Evolutionary conservation across 257 asterid species (phyloP).

Genomic region (Scutellaria baicalensis): DNA sequence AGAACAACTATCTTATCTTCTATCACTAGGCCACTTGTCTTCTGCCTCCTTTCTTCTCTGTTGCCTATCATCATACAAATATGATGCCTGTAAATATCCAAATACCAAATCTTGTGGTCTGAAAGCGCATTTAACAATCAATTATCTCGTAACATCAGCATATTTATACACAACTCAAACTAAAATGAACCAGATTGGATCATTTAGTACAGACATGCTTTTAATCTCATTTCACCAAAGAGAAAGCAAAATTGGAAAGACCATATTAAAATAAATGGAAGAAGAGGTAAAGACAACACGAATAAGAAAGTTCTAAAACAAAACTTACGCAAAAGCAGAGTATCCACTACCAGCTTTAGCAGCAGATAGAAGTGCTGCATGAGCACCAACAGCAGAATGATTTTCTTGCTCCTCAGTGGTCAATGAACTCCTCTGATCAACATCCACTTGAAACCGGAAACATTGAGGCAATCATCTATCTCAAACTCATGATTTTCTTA

Average conservation of each 20-base stretch:
- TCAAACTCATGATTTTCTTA: neutral
- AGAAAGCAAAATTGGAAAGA: neutral
- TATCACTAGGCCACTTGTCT: slow-evolving; percentile 45
- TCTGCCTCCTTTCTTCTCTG: slow-evolving; percentile 58
- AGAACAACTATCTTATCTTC: slow-evolving; percentile 25
- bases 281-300: neutral
- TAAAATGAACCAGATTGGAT: neutral
- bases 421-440: slow-evolving; percentile 42
- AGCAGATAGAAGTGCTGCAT: slow-evolving; percentile 66
- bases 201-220: neutral
- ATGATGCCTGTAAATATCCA: neutral
- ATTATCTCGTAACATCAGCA: neutral
- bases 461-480: slow-evolving; percentile 4
- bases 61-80: slow-evolving; percentile 33
- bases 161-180: neutral
- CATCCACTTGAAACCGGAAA: slow-evolving; percentile 60
- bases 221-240: neutral
- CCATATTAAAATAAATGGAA: neutral
- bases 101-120: neutral
- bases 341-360: slow-evolving; percentile 93
- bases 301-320: neutral
- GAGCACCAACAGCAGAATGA: slow-evolving; percentile 54
- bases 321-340: slow-evolving; percentile 93
- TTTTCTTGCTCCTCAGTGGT: slow-evolving; percentile 48
- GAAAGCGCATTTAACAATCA: neutral